These are phyloP conservation scores for Diaporthe humulicola DNA, from an alignment of 2,329 filamentous ascomycete genomes.

Conservation along the genomic window DNA sequence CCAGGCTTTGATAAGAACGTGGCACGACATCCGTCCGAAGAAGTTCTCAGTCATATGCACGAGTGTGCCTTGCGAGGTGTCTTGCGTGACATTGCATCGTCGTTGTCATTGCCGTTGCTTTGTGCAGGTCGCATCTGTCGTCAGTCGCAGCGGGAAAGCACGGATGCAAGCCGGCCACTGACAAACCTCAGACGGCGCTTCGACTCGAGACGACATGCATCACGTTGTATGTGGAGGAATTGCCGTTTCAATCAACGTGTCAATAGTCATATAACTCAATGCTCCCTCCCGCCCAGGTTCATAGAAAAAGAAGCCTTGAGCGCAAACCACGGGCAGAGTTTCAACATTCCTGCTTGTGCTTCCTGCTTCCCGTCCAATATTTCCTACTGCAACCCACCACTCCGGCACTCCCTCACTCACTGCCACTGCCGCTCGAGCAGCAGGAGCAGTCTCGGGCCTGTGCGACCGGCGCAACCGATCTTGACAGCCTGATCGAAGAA, in stretches of 20 bases:
- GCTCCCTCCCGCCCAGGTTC: background rate
- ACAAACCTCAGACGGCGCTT: constrained; percentile 24
- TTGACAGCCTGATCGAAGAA: constrained; percentile 10
- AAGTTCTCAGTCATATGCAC: background rate
- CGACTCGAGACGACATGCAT: constrained; percentile 27
- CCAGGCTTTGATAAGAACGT: constrained; percentile 14
- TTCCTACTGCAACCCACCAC: background rate
- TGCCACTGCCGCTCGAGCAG: background rate
- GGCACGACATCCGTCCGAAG: background rate
- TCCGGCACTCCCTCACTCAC: background rate
- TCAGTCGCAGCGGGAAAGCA: constrained; percentile 6
- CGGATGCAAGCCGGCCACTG: constrained; percentile 20
- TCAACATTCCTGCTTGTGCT: background rate
- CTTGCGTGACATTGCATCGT: constrained; percentile 12
- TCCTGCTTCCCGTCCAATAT: constrained; percentile 20
- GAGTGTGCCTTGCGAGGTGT: constrained; percentile 9
- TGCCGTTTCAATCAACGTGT: constrained; percentile 28
- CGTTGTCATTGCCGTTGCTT: background rate
- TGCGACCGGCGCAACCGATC: constrained; percentile 7
- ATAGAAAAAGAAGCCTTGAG: constrained; percentile 4
- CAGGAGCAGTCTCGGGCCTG: background rate
- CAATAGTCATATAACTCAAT: constrained; percentile 26
- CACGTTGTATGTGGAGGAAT: background rate
- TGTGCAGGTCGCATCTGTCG: background rate
- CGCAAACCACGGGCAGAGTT: background rate